phyloP scores from a whole-genome alignment of 2,329 filamentous ascomycete species.

The Zalaria obscura region DNA sequence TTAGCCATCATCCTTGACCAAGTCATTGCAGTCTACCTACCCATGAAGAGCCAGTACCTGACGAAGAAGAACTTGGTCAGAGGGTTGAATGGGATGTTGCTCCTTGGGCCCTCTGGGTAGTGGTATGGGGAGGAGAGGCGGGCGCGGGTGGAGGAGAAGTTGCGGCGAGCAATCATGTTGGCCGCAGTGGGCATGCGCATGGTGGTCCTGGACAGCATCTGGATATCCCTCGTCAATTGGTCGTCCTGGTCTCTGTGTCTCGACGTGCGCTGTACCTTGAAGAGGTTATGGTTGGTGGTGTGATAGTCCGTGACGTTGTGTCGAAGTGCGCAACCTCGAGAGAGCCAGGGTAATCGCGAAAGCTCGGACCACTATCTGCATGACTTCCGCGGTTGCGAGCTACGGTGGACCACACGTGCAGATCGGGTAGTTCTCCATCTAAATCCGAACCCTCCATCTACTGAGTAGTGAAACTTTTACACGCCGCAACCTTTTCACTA shows the following conservation, averaged over 20 bases:
- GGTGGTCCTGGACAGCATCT: slow-evolving; percentile 67
- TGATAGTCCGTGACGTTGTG: too few species aligned
- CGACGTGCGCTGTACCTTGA: too few species aligned
- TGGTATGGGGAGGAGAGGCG: slow-evolving; percentile 87
- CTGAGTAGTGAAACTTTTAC: neutral
- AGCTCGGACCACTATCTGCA: too few species aligned
- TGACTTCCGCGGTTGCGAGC: too few species aligned
- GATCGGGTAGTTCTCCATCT: too few species aligned
- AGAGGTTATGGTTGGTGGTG: too few species aligned
- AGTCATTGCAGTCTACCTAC: slow-evolving; percentile 28
- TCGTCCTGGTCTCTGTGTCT: too few species aligned
- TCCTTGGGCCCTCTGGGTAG: slow-evolving; percentile 90
- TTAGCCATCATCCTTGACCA: neutral
- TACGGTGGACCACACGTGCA: too few species aligned
- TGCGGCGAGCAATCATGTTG: slow-evolving; percentile 65
- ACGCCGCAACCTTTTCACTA: too few species aligned
- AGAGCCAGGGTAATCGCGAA: too few species aligned
- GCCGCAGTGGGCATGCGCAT: slow-evolving; percentile 46
- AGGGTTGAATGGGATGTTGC: slow-evolving; percentile 95
- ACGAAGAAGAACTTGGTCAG: slow-evolving; percentile 71
- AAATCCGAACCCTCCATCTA: neutral
- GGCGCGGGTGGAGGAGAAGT: slow-evolving; percentile 81
- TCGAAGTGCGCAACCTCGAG: too few species aligned
- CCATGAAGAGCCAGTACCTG: slow-evolving; percentile 71
- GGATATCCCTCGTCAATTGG: neutral